phyloP scores from a whole-genome alignment of 2,329 filamentous ascomycete species.

The Chaetomium globosum region DNA sequence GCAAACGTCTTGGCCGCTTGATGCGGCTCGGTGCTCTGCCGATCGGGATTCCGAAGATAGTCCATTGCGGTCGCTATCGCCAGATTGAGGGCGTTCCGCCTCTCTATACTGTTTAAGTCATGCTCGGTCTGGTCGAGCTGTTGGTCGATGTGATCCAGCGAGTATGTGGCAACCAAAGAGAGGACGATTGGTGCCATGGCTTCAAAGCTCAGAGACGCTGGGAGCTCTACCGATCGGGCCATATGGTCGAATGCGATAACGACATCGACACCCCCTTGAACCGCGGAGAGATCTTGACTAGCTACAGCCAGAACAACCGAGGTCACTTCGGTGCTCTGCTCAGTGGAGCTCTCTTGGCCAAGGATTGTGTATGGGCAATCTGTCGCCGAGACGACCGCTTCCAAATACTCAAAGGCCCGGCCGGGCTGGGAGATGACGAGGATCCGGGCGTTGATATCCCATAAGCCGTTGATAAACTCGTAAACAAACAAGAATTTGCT shows the following conservation, averaged over 20 bases:
- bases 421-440: slow-evolving; percentile 57
- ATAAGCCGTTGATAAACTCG: slow-evolving; percentile 54
- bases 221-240: slow-evolving; percentile 47
- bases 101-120: slow-evolving; percentile 48
- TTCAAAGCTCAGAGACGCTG: slow-evolving; percentile 35
- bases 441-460: slow-evolving; percentile 50
- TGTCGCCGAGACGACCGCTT: slow-evolving; percentile 50
- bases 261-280: slow-evolving; percentile 50
- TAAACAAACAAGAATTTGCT: slow-evolving; percentile 63
- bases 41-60: slow-evolving; percentile 48
- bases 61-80: slow-evolving; percentile 44
- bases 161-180: slow-evolving; percentile 53
- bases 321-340: slow-evolving; percentile 32
- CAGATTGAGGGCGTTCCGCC: slow-evolving; percentile 48
- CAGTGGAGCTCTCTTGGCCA: slow-evolving; percentile 26
- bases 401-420: slow-evolving; percentile 55
- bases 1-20: slow-evolving; percentile 53
- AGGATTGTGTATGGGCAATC: slow-evolving; percentile 42
- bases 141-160: slow-evolving; percentile 59
- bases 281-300: slow-evolving; percentile 42
- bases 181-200: slow-evolving; percentile 49
- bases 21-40: slow-evolving; percentile 48
- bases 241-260: slow-evolving; percentile 59
- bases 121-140: slow-evolving; percentile 49
- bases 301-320: slow-evolving; percentile 50